A percentile compares a stretch with the other conserved stretches of the same genome.
These are phyloP conservation scores for Cucurbita maxima DNA, from an alignment of 306 rosid species.

Conservation along the genomic window DNA sequence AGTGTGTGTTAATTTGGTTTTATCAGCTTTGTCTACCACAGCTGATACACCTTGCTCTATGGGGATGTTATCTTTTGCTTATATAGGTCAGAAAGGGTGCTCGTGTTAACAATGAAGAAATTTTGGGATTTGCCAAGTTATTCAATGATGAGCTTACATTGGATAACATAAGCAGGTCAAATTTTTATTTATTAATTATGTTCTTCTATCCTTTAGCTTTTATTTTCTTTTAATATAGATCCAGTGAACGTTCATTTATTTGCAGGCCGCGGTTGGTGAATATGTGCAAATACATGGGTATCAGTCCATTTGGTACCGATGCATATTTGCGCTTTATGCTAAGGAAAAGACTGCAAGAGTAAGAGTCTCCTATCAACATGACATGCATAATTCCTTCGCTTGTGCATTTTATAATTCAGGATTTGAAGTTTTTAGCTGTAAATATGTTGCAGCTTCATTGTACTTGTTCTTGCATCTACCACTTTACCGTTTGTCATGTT, in stretches of 20 bases:
- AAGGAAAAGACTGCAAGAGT: constrained; percentile 59
- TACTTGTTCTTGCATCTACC: not conserved
- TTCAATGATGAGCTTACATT: constrained; percentile 95
- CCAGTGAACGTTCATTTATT: constrained; percentile 1
- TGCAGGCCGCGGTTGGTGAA: constrained; percentile 85
- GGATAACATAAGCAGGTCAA: constrained; percentile 86
- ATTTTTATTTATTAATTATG: constrained; percentile 1
- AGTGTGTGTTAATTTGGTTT: not conserved
- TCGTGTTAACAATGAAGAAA: constrained; percentile 71
- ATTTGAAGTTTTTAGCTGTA: not conserved
- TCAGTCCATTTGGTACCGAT: constrained; percentile 79
- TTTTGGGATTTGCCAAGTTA: constrained; percentile 86
- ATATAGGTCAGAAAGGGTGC: constrained; percentile 73
- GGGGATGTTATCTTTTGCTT: not conserved
- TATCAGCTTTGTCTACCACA: not conserved
- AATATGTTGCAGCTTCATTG: not conserved
- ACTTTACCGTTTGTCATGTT: not conserved
- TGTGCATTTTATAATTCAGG: not conserved
- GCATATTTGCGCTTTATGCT: constrained; percentile 90
- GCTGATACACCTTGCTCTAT: constrained; percentile 1
- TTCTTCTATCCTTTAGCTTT: not conserved
- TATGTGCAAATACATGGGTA: constrained; percentile 99
- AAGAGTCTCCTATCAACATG: constrained; percentile 11
- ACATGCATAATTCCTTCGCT: not conserved
- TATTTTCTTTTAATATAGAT: not conserved